phyloP scores from a whole-genome alignment of 1,139 yeast genomes.

The Candida dubliniensis region DNA sequence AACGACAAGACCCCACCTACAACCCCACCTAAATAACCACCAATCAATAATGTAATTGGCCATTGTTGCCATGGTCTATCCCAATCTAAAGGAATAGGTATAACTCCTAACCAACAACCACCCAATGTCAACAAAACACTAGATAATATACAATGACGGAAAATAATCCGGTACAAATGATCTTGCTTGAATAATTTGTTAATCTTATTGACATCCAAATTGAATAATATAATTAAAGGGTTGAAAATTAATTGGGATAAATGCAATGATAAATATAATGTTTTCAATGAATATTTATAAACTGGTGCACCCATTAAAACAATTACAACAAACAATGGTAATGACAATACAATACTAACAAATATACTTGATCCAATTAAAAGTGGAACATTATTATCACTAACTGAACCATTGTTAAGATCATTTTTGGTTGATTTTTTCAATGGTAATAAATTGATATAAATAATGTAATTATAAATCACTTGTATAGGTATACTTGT shows the following conservation, averaged over 20 bases:
- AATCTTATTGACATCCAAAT: constrained; percentile 47
- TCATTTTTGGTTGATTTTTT: constrained; percentile 20
- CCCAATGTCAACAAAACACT: constrained; percentile 52
- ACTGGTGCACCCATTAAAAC: constrained; percentile 89
- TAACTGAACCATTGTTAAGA: no score
- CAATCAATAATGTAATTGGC: constrained; percentile 91
- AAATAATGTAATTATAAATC: constrained; percentile 28
- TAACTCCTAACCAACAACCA: constrained; percentile 91
- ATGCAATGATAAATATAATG: constrained; percentile 65
- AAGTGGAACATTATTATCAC: constrained; percentile 29
- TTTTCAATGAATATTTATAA: constrained; percentile 53
- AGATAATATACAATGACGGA: constrained; percentile 38
- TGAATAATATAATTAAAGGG: constrained; percentile 64
- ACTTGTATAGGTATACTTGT: constrained; percentile 27
- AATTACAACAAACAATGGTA: constrained; percentile 52
- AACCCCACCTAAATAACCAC: constrained; percentile 72
- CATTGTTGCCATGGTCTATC: constrained; percentile 96
- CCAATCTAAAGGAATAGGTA: constrained; percentile 96
- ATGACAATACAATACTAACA: constrained; percentile 44
- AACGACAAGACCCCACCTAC: constrained; percentile 45
- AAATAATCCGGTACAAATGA: constrained; percentile 23
- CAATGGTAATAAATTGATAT: constrained; percentile 16
- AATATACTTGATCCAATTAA: constrained; percentile 38
- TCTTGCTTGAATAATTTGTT: constrained; percentile 23
- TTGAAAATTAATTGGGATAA: constrained; percentile 59